Conservation (phyloP, 306 rosid species). For the Luffa acutangula region DNA sequence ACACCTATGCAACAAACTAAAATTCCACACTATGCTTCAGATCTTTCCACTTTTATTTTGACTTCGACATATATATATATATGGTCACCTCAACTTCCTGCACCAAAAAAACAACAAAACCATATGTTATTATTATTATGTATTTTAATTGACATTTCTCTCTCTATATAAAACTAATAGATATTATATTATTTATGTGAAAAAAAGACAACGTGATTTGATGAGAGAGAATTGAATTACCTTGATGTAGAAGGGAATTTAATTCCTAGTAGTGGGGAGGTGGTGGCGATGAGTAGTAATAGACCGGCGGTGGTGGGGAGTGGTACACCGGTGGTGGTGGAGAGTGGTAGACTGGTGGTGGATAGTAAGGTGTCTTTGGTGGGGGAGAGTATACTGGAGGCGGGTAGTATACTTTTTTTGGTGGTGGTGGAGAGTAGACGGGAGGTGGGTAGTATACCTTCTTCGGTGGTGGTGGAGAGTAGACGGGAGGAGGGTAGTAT, state of each 20-base stretch:
- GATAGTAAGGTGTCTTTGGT: neutral
- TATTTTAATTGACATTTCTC: neutral
- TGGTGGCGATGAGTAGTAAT: constrained; percentile 7
- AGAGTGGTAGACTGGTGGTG: neutral
- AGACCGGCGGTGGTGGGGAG: neutral
- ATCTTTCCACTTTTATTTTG: neutral
- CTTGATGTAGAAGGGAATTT: neutral
- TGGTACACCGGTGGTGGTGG: neutral
- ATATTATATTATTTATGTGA: neutral
- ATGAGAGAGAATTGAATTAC: neutral
- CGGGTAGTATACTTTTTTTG: neutral
- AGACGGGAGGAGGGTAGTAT: neutral
- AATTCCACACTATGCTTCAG: constrained; percentile 1
- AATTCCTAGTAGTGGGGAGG: constrained; percentile 7
- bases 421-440: neutral
- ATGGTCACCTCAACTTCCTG: neutral
- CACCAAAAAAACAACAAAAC: neutral
- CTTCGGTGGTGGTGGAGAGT: neutral
- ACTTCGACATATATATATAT: neutral
- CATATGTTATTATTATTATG: neutral
- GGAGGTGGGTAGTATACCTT: neutral
- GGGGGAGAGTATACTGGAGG: neutral
- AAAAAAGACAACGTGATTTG: neutral
- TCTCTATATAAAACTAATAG: neutral
- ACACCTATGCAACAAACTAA: neutral